Conservation (phyloP, 208 protist genomes). For the Wallacemonas sp. region DNA sequence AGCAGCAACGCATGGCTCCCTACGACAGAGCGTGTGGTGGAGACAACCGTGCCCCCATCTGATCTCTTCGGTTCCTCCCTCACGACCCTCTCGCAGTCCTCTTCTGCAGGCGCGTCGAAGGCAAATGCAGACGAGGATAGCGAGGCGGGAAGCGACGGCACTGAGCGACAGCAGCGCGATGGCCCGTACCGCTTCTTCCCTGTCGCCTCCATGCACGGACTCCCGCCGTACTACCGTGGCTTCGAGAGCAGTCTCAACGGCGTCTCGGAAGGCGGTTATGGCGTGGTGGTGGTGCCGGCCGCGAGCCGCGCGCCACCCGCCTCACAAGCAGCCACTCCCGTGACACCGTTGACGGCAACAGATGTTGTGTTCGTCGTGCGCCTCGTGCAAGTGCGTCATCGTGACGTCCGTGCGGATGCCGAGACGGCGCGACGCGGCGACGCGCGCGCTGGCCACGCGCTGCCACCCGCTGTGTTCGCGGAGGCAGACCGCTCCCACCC, state of each 20-base stretch:
- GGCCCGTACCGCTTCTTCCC: constrained; percentile 53
- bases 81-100: background rate
- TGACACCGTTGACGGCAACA: constrained; percentile 5
- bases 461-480: constrained; percentile 25
- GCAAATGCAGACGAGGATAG: constrained; percentile 13
- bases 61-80: background rate
- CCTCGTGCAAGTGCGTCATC: constrained; percentile 33
- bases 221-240: constrained; percentile 39
- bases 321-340: background rate
- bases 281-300: constrained; percentile 42
- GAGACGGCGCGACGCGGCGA: too few species aligned
- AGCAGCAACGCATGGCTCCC: background rate
- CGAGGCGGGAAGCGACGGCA: too few species aligned
- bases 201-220: constrained; percentile 33
- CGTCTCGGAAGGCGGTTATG: constrained; percentile 53
- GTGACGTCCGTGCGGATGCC: background rate
- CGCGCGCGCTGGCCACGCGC: background rate
- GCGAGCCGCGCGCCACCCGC: background rate
- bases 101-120: background rate
- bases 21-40: constrained; percentile 5
- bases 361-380: constrained; percentile 53
- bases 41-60: background rate
- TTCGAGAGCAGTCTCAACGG: constrained; percentile 68
- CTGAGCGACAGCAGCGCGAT: background rate
- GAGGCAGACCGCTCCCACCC: constrained; percentile 4